Evolutionary conservation across 352 stramenopile genomes (phyloP).

Genomic region (Pythium plurisporium): DNA sequence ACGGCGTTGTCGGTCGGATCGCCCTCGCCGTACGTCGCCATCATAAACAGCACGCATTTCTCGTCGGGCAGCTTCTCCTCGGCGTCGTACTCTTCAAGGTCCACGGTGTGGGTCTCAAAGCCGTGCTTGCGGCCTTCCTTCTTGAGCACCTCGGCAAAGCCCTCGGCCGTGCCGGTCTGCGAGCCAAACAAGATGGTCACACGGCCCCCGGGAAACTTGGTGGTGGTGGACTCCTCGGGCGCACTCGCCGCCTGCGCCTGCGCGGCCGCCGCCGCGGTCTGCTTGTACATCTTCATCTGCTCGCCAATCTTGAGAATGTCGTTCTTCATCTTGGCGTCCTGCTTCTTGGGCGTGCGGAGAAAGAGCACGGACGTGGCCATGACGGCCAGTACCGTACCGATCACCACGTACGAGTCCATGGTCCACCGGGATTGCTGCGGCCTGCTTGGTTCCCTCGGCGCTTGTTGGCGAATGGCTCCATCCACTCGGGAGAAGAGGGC

Average conservation of each 20-base stretch:
- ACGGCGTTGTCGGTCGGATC: constrained; percentile 97
- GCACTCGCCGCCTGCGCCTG: background rate
- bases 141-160: constrained; percentile 93
- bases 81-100: constrained; percentile 95
- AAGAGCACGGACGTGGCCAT: constrained; percentile 62
- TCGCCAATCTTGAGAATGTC: constrained; percentile 68
- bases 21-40: constrained; percentile 98
- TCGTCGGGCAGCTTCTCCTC: constrained; percentile 42
- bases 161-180: constrained; percentile 97
- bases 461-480: background rate
- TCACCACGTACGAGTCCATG: constrained; percentile 64
- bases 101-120: constrained; percentile 83
- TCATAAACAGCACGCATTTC: constrained; percentile 89
- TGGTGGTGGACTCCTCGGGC: background rate
- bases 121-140: constrained; percentile 86
- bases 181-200: constrained; percentile 95
- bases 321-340: constrained; percentile 48
- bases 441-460: no score
- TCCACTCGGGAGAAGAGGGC: background rate
- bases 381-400: constrained; percentile 63
- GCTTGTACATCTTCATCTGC: constrained; percentile 84
- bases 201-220: constrained; percentile 53
- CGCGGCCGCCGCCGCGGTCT: constrained; percentile 35
- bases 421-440: no score
- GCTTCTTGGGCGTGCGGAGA: constrained; percentile 48